Evolutionary conservation across 306 rosid genomes (phyloP), one percentile per base, ranked within the genome.

Genomic region (Herpetospermum pedunculosum): DNA sequence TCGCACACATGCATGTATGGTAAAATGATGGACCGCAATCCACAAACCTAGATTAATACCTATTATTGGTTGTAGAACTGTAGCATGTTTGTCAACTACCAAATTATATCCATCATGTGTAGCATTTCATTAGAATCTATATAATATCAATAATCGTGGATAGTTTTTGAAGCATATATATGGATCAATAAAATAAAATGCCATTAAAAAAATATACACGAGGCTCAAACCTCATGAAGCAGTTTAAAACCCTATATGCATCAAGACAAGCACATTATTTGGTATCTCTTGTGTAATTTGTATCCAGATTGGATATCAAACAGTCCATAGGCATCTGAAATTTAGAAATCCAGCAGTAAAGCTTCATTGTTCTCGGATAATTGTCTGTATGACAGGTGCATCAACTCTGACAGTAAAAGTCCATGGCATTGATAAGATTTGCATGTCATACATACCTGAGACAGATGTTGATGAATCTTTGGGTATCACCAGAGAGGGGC

Each of bases 381-480:
- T 67, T 40, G 52, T 65, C 52, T 67, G 35, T 40, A 41, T 3
- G 19, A 41, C 7, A 32, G 26, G 26, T 34, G 19, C 41, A 32
- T 30, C 41, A 38, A 65, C 30, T 60, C 68, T 21, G 10, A 38
- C 50, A 11, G 19, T 40, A 23, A 38, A 40, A 65, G 72, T 41
- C 52, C 13, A 28, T 29, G 35, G 30, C 52, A 65, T 40, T 21
- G 34, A 21, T 34, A 35, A 35, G 46, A 35, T 63, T 63, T n/a
- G 16, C 70, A 18, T 49, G 15, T 21, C 44, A 60, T 55, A 84
- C 96, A 74, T 60, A 95, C 97, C 91, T 91, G 69, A 95, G 86
- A 84, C 99, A 95, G 71, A 95, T 91, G 81, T 91, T 95, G 91
- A 95, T 95, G 86, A 95, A 95, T 85, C 96, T 89, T 82, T 95